phyloP scores from a whole-genome alignment of 2,329 filamentous ascomycete genomes.

The Pseudocercospora vitis region DNA sequence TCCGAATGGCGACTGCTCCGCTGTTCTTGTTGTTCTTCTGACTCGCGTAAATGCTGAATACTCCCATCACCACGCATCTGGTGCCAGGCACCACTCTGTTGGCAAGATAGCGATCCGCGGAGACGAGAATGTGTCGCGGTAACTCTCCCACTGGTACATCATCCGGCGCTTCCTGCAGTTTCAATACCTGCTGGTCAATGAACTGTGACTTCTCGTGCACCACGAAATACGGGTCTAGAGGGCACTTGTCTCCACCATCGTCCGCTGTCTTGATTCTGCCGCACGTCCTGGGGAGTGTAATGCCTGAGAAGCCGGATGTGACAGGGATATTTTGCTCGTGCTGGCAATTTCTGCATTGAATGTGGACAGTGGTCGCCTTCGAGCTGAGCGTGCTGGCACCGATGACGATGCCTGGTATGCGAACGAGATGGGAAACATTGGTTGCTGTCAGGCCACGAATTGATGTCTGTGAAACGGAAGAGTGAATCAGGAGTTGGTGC shows the following conservation, averaged over 20 bases:
- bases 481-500: slow-evolving; percentile 93
- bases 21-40: slow-evolving; percentile 75
- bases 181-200: slow-evolving; percentile 96
- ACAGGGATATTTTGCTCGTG: slow-evolving; percentile 70
- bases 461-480: slow-evolving; percentile 82
- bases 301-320: slow-evolving; percentile 80
- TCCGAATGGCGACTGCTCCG: slow-evolving; percentile 89
- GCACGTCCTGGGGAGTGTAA: slow-evolving; percentile 80
- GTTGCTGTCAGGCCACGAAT: slow-evolving; percentile 92
- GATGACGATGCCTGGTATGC: slow-evolving; percentile 96
- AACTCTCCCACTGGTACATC: slow-evolving; percentile 96
- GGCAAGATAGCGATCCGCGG: slow-evolving; percentile 92
- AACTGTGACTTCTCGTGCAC: slow-evolving; percentile 92
- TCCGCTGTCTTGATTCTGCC: slow-evolving; percentile 53
- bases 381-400: slow-evolving; percentile 95
- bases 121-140: slow-evolving; percentile 90
- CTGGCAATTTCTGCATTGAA: slow-evolving; percentile 85
- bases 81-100: slow-evolving; percentile 95
- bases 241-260: slow-evolving; percentile 72
- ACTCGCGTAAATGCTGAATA: slow-evolving; percentile 96
- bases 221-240: slow-evolving; percentile 93
- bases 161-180: slow-evolving; percentile 95
- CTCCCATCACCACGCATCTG: slow-evolving; percentile 90
- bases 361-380: slow-evolving; percentile 82
- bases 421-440: slow-evolving; percentile 89